phyloP scores from a whole-genome alignment of 495 filamentous ascomycete species.

The Cenococcum geophilum region DNA sequence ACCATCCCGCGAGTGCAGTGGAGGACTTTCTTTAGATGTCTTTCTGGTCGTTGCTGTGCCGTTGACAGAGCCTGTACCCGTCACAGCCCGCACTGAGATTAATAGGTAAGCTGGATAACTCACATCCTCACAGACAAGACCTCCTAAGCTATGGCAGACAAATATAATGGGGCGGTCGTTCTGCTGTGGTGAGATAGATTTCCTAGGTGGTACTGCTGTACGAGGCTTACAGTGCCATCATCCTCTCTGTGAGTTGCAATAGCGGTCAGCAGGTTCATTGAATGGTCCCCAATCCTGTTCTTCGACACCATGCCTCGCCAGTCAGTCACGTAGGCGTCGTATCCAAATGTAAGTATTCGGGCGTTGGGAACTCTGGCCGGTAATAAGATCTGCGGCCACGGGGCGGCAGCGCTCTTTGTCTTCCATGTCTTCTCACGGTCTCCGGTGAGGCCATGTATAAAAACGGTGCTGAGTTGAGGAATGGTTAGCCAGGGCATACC shows the following conservation, averaged over 20 bases:
- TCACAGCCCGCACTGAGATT: conserved; percentile 15
- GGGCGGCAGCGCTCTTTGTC: conserved; percentile 7
- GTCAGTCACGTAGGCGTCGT: conserved; percentile 32
- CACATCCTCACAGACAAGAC: conserved; percentile 38
- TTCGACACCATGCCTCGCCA: conserved; percentile 25
- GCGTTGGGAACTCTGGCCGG: conserved; percentile 26
- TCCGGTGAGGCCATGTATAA: conserved; percentile 11
- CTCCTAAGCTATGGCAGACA: no score
- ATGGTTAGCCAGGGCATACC: neutral
- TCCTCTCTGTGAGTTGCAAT: conserved; percentile 24
- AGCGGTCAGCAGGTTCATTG: conserved; percentile 25
- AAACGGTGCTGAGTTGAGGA: conserved; percentile 7
- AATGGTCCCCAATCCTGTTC: conserved; percentile 30
- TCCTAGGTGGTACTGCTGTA: neutral
- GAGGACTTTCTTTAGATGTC: neutral
- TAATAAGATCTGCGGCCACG: conserved; percentile 30
- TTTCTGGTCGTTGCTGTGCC: conserved; percentile 7
- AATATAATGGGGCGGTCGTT: conserved; percentile 33
- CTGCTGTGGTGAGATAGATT: conserved; percentile 11
- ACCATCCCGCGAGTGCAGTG: conserved; percentile 8
- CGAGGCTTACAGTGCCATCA: conserved; percentile 25
- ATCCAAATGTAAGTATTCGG: conserved; percentile 34
- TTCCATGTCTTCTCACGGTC: conserved; percentile 16
- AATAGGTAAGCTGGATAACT: conserved; percentile 5
- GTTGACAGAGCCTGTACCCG: conserved; percentile 3